Evolutionary conservation across 2,329 filamentous ascomycete species (phyloP).

Genomic region (Sphaceloma murrayae): DNA sequence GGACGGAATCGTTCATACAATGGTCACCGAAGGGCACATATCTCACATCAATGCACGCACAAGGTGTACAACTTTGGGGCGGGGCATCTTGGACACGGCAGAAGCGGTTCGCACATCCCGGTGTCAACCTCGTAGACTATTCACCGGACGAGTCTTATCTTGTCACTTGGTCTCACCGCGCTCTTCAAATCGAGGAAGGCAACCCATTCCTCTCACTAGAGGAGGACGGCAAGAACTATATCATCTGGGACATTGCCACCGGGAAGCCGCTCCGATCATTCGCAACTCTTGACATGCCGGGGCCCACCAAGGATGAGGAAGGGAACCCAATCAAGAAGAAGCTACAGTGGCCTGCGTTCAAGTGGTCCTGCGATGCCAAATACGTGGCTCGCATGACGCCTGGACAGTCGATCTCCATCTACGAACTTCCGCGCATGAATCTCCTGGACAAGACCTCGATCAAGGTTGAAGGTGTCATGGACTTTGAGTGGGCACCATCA

Average conservation of each 20-base stretch:
- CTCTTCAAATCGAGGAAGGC: constrained; percentile 84
- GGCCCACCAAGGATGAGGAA: constrained; percentile 49
- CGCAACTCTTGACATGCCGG: constrained; percentile 72
- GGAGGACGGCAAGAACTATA: constrained; percentile 98
- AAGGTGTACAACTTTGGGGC: constrained; percentile 96
- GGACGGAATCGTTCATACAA: constrained; percentile 96
- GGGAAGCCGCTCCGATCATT: constrained; percentile 87
- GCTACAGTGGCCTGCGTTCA: constrained; percentile 97
- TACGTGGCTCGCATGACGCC: constrained; percentile 90
- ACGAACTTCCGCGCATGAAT: constrained; percentile 82
- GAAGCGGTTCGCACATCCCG: constrained; percentile 88
- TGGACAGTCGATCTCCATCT: constrained; percentile 80
- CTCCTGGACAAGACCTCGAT: constrained; percentile 82
- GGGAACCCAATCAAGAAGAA: constrained; percentile 71
- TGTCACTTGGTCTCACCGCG: constrained; percentile 91
- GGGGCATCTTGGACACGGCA: constrained; percentile 81
- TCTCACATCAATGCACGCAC: constrained; percentile 86
- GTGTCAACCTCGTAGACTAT: constrained; percentile 92
- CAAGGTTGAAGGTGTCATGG: constrained; percentile 93
- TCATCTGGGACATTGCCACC: constrained; percentile 94
- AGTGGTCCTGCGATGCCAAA: constrained; percentile 96
- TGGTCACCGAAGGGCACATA: constrained; percentile 95
- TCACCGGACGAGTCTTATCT: constrained; percentile 88
- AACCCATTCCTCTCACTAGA: constrained; percentile 66
- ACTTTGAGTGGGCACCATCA: constrained; percentile 95